phyloP scores from a whole-genome alignment of 1,284 basidiomycete species.

The Boletus coffeatus region DNA sequence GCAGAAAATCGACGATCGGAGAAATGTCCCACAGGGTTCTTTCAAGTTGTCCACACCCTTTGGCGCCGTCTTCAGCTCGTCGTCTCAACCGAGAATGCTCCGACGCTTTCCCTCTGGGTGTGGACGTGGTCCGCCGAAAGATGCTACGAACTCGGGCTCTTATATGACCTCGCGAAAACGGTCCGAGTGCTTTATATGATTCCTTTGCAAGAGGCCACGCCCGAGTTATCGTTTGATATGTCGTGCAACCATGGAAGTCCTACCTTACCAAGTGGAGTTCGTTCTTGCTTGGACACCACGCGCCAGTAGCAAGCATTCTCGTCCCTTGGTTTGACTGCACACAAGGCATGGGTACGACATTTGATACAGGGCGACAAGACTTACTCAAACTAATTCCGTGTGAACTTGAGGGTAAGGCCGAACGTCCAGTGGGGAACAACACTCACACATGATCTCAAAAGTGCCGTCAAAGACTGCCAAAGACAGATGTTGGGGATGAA shows the following conservation, averaged over 20 bases:
- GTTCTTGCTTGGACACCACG: constrained; percentile 80
- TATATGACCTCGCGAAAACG: constrained; percentile 65
- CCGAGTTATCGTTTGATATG: background rate
- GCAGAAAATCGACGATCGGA: too few relatives aligned
- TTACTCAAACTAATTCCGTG: constrained; percentile 19
- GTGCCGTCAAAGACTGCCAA: constrained; percentile 8
- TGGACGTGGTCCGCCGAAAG: constrained; percentile 68
- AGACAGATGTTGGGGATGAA: background rate
- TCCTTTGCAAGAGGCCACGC: constrained; percentile 32
- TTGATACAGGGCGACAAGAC: background rate
- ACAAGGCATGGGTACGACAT: constrained; percentile 6
- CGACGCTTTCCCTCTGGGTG: constrained; percentile 55
- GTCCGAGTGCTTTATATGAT: constrained; percentile 56
- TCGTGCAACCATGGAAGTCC: background rate
- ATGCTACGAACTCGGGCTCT: constrained; percentile 57
- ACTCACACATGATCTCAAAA: constrained; percentile 38
- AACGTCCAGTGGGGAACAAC: background rate
- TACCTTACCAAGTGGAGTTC: constrained; percentile 73
- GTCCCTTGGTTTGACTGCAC: constrained; percentile 62
- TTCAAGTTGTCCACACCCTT: constrained; percentile 73
- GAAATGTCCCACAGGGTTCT: too few relatives aligned
- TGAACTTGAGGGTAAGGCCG: background rate
- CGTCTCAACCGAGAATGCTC: constrained; percentile 77
- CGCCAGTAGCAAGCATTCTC: constrained; percentile 75
- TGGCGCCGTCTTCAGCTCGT: constrained; percentile 81